Base-by-base conservation (phyloP, 129 eudicot genomes). In the Flaveria bidentis region DNA sequence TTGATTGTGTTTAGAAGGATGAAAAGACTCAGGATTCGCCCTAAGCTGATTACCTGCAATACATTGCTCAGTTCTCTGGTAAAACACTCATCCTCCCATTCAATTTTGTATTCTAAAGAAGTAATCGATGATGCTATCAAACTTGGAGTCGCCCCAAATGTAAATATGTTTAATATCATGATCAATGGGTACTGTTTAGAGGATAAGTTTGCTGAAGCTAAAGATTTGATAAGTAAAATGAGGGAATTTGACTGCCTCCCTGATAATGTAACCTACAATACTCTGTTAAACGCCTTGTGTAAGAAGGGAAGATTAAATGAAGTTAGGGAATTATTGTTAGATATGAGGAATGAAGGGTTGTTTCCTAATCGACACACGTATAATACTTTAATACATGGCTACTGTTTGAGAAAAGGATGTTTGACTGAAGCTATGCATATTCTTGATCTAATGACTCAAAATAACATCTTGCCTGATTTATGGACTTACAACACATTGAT, bases 201-300 rank as follows among this genome's bases (percentile, higher is more conserved):
- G 53, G 67, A 49, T 70, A 85, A 81, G 80, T 88, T 88, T 72
- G 42, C 70, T 41, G 89, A 87, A 57, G 97, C 98, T 3, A 73
- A 78, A 76, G 89, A 62, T 7, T 72, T 93, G 56, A 78, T 93
- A 81, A 78, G 44, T 20, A 70, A 68, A 25, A 90, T 93, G 97
- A 60, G 64, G 28, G 87, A 88, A 36, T 90, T 45, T 77, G 68
- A 72, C 47, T 85, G 89, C 79, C 8, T 45, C 11, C 97, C 98
- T 16, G 96, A 93, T 88, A 82, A 74, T 84, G 88, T 86, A n/a
- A 93, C 91, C 4, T 93, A 87, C 76, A 93, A 93, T 75, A 90
- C 97, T 8, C 30, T 93, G 63, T 75, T 93, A 75, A 83, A 85
- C 53, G 92, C 84, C 0, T 76, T 87, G 67, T 80, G 85, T 53